Evolutionary conservation across 2,329 filamentous ascomycete genomes (phyloP).

Genomic region (Phialophora verrucosa): DNA sequence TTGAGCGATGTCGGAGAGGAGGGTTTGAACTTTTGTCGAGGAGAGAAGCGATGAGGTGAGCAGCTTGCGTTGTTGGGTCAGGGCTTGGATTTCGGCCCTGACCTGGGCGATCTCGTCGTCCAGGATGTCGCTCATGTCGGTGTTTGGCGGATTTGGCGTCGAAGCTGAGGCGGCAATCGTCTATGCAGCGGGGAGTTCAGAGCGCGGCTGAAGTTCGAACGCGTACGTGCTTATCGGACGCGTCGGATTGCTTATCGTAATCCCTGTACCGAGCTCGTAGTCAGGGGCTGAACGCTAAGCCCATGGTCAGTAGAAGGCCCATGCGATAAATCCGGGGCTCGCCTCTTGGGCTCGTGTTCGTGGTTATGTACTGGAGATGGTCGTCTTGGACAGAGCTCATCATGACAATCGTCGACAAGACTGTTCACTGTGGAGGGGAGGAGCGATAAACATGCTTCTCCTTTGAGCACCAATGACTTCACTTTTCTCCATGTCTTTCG

Average conservation of each 20-base stretch:
- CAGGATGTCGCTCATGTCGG: slow-evolving; percentile 36
- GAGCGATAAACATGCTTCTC: slow-evolving; percentile 9
- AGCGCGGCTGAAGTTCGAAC: slow-evolving; percentile 10
- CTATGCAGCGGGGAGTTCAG: slow-evolving; percentile 2
- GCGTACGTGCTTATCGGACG: slow-evolving; percentile 27
- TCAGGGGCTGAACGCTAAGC: slow-evolving; percentile 10
- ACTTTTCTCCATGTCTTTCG: slow-evolving; percentile 17
- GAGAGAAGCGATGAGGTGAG: slow-evolving; percentile 51
- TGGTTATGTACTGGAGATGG: not conserved
- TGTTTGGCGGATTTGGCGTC: not conserved
- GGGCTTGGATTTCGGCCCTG: slow-evolving; percentile 49
- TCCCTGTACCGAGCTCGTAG: not conserved
- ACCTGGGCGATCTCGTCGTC: slow-evolving; percentile 51
- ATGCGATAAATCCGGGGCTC: slow-evolving; percentile 8
- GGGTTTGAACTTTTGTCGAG: slow-evolving; percentile 47
- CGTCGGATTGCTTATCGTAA: slow-evolving; percentile 7
- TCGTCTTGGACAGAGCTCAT: slow-evolving; percentile 1
- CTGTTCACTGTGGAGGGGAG: slow-evolving; percentile 15
- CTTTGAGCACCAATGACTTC: slow-evolving; percentile 23
- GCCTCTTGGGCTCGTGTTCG: not conserved
- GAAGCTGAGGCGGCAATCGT: slow-evolving; percentile 17
- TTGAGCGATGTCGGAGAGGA: slow-evolving; percentile 32
- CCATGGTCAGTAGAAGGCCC: slow-evolving; percentile 8
- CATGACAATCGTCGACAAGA: slow-evolving; percentile 13
- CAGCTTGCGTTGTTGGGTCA: slow-evolving; percentile 48